Conservation (phyloP, 192 early-diverging fungal genomes). For the Pilaira anomala region DNA sequence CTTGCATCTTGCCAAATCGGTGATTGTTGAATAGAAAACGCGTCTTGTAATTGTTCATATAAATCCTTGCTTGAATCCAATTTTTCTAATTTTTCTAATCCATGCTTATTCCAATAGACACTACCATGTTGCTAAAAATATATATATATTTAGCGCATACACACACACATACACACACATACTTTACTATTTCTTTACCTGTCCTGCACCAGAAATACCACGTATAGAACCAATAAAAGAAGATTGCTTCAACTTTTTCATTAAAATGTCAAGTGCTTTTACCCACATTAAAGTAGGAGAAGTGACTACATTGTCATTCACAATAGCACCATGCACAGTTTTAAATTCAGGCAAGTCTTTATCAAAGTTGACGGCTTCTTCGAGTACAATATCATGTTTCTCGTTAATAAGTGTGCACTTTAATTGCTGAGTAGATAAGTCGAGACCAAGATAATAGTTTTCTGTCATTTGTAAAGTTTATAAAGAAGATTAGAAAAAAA, state of each 20-base stretch:
- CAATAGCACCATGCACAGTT: conserved; percentile 46
- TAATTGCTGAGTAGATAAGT: conserved; percentile 76
- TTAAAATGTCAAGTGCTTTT: conserved; percentile 63
- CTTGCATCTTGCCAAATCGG: conserved; percentile 87
- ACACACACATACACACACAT: not conserved
- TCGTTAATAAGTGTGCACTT: conserved; percentile 58
- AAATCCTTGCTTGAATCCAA: conserved; percentile 44
- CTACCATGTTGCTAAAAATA: conserved; percentile 74
- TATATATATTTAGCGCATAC: not conserved
- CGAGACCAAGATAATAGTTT: conserved; percentile 60
- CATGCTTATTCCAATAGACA: conserved; percentile 68
- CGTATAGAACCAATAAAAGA: conserved; percentile 31
- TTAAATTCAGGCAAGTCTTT: conserved; percentile 57
- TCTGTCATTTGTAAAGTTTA: too few relatives aligned
- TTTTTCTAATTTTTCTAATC: conserved; percentile 36
- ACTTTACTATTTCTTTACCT: conserved; percentile 44
- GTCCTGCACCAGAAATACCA: conserved; percentile 69
- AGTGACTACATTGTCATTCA: conserved; percentile 48
- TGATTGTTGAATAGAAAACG: conserved; percentile 56
- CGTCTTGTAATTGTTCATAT: conserved; percentile 48
- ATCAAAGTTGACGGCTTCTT: conserved; percentile 60
- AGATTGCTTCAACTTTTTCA: conserved; percentile 42
- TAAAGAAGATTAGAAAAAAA: too few relatives aligned
- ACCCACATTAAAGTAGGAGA: conserved; percentile 79
- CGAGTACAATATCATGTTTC: conserved; percentile 33